These are phyloP conservation scores for Capsicum rhomboideum DNA, from an alignment of 257 asterid genomes.

Conservation along the genomic window DNA sequence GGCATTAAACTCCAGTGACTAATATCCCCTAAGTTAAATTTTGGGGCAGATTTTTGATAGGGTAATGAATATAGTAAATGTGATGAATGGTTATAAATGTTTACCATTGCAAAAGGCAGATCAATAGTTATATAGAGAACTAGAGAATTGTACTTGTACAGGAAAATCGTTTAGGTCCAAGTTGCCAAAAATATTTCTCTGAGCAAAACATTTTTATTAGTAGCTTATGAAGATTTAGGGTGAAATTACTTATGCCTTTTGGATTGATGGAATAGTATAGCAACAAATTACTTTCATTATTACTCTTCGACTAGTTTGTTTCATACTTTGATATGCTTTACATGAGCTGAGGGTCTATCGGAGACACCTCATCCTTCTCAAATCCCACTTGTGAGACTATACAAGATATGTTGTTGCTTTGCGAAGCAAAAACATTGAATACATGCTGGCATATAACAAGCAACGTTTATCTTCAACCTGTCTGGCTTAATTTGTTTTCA, in stretches of 20 bases:
- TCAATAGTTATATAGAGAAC: not conserved
- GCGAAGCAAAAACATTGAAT: no score
- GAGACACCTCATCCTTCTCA: not conserved
- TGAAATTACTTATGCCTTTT: not conserved
- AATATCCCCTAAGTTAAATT: not conserved
- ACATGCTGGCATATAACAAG: no score
- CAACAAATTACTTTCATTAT: not conserved
- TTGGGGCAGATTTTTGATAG: not conserved
- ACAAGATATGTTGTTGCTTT: not conserved
- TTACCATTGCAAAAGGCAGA: not conserved
- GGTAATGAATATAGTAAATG: not conserved
- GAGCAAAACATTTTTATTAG: not conserved
- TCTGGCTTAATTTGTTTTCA: not conserved
- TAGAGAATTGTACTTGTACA: not conserved
- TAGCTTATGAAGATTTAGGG: not conserved
- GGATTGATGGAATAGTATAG: not conserved
- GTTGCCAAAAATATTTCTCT: not conserved
- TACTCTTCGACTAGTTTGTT: not conserved
- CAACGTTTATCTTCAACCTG: no score
- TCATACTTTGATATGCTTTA: no score
- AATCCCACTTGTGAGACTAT: not conserved
- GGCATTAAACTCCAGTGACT: constrained; percentile 26
- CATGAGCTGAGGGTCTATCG: not conserved
- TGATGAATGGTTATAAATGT: not conserved
- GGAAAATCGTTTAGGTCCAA: not conserved